Evolutionary conservation across 1,284 basidiomycete species (phyloP), one percentile per base, ranked within the genome.

Genomic region (Phellopilus nigrolimitatus): DNA sequence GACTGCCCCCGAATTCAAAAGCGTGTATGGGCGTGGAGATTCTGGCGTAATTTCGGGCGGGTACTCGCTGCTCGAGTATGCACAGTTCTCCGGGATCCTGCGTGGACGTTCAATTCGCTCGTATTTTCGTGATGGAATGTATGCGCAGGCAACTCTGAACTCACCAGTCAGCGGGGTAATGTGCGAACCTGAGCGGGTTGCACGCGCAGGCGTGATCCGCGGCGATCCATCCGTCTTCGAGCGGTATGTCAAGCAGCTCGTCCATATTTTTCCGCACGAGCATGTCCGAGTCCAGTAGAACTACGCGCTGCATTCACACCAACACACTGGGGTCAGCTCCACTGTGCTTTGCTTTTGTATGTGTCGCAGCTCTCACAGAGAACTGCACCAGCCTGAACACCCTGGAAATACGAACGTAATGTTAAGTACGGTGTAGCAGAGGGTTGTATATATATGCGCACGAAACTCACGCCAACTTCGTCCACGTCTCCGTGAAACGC

Each of bases 241-340:
- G 68, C 8, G 80, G 74, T 24, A 91, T 60, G 19, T 83, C 75
- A 71, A 97, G 84, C 45, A 98, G 73, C 56, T 95, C 93, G 67
- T 98, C 95, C 88, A 98, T 95, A 57, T 90, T 91, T 41, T 72
- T 76, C 64, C 79, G 71, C 19, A 97, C 76, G 52, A 97, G 75
- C 91, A 98, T 98, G 69, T 97, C 95, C 12, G 84, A 82, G 64
- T 97, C 95, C 46, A 97, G 72, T 41, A 97, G 72, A 39, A 94
- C 84, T 38, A 97, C 71, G 12, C 90, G 81, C 80, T 94, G 47
- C 24, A 19, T 21, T 24, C 24, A 56, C 41, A 49, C 25, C 28
- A 25, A 33, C 24, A 4, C 40, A 41, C 34, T 2, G 19, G 10
- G 3, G 17, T 48, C n/a, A 25, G 13, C 13, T 13, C 9, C 15